Evolutionary conservation across 2,329 filamentous ascomycete genomes (phyloP).

Genomic region (Zelopaecilomyces penicillatus): DNA sequence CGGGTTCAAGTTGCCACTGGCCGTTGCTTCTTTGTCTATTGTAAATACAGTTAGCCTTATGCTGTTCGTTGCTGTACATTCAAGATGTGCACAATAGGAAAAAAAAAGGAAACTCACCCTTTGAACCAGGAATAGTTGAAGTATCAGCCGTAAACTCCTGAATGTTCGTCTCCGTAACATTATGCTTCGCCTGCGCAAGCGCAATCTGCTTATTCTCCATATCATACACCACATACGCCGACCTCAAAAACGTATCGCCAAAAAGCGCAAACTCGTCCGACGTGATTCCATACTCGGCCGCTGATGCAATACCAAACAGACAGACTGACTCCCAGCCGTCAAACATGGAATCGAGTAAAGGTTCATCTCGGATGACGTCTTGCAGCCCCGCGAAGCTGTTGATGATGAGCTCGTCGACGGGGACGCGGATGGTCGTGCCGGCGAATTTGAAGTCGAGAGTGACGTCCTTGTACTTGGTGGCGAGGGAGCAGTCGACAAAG

Average conservation of each 20-base stretch:
- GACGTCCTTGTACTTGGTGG: slow-evolving; percentile 33
- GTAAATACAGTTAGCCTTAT: too few species aligned
- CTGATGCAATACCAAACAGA: slow-evolving; percentile 45
- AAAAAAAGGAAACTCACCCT: too few species aligned
- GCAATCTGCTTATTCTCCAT: slow-evolving; percentile 41
- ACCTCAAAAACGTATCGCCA: slow-evolving; percentile 51
- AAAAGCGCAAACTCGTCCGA: slow-evolving; percentile 34
- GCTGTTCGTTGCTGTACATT: too few species aligned
- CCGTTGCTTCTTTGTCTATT: too few species aligned
- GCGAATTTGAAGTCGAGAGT: slow-evolving; percentile 45
- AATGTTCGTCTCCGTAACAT: slow-evolving; percentile 34
- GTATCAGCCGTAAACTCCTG: slow-evolving; percentile 34
- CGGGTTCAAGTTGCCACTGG: too few species aligned
- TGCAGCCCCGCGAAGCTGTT: slow-evolving; percentile 29
- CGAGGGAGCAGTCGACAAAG: slow-evolving; percentile 42
- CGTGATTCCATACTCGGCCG: slow-evolving; percentile 24
- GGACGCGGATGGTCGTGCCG: slow-evolving; percentile 38
- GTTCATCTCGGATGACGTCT: slow-evolving; percentile 34
- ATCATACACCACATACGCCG: slow-evolving; percentile 50
- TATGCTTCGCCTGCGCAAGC: slow-evolving; percentile 45
- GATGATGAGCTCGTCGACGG: slow-evolving; percentile 45
- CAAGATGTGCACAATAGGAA: too few species aligned
- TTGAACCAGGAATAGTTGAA: slow-evolving; percentile 28
- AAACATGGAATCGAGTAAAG: slow-evolving; percentile 23
- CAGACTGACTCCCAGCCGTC: slow-evolving; percentile 37